Evolutionary conservation across 164 flowering plant species (phyloP), one percentile per base, ranked within the genome.

Genomic region (Magnolia sinica): DNA sequence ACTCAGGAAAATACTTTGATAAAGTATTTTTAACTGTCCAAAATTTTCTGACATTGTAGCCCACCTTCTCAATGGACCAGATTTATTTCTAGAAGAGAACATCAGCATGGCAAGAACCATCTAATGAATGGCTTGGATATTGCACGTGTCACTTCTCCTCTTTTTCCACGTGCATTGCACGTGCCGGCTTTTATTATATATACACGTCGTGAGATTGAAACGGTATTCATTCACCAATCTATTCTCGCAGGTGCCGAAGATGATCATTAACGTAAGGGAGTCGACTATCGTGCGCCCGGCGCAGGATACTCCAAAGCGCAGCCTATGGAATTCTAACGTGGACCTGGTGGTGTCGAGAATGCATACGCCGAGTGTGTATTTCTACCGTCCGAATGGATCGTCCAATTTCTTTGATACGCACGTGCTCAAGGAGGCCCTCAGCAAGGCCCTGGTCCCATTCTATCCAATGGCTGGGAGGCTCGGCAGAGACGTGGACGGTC

Each of bases 381-480:
- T 81, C 16, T 81, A 80, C 73, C 59, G 79, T 50, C 79, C 85
- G 6, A 83, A 74, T 61, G 81, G 81, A 8, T 66, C 29, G 79
- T 1, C 19, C 4, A 78, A 80, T 63, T 83, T 83, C 78, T 83
- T 83, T 19, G 81, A 83, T 16, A 24, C 76, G 3, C 2, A 23
- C 13, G 68, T 80, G 50, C 77, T 83, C 10, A 83, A 83, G 64
- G 81, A 73, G 20, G 83, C 89, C 2, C 52, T 87, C 67, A 77
- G 85, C 73, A 27, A 73, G 50, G 83, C 75, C 19, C 80, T 85
- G 3, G 89, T 87, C 1, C 83, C 81, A 0, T 87, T 83, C 71
- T 86, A 86, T 37, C 89, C 88, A 0, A 77, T 85, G 74, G 89
- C 85, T 5, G 87, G 87, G 22, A 79, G 87, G 49, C 61, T 85